Evolutionary conservation across 1,139 yeast species (phyloP).

Genomic region (Candida mesenterica): DNA sequence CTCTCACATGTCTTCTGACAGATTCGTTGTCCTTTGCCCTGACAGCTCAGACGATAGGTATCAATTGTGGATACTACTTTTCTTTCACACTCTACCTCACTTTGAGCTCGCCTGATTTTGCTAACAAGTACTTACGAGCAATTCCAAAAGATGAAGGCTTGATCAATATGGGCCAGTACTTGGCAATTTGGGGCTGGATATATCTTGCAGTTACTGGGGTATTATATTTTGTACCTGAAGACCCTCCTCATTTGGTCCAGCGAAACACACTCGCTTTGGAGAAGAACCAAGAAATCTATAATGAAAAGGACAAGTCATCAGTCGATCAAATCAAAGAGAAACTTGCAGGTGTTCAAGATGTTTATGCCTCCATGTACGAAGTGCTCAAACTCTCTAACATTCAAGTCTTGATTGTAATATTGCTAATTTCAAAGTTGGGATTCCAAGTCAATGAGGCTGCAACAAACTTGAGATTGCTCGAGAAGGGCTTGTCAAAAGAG

Average conservation of each 20-base stretch:
- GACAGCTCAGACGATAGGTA: conserved; percentile 95
- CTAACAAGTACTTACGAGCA: conserved; percentile 73
- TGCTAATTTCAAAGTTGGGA: conserved; percentile 81
- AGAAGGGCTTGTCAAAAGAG: conserved; percentile 89
- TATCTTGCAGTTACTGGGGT: conserved; percentile 67
- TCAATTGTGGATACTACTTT: conserved; percentile 88
- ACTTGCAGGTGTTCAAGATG: conserved; percentile 31
- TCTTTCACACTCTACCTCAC: conserved; percentile 91
- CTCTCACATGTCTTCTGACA: conserved; percentile 77
- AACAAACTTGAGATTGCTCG: conserved; percentile 87
- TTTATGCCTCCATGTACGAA: conserved; percentile 75
- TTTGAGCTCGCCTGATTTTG: conserved; percentile 87
- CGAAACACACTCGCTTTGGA: conserved; percentile 27
- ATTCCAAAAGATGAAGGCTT: conserved; percentile 64
- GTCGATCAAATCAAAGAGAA: conserved; percentile 5
- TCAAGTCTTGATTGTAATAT: conserved; percentile 70
- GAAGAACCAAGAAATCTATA: conserved; percentile 28
- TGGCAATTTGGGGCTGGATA: conserved; percentile 73
- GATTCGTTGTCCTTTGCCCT: conserved; percentile 89
- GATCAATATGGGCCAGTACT: conserved; percentile 69
- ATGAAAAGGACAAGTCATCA: conserved; percentile 13
- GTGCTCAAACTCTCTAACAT: conserved; percentile 77
- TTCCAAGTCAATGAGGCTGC: conserved; percentile 97
- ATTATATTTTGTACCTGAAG: conserved; percentile 63
- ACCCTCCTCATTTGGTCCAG: conserved; percentile 51